phyloP scores from a whole-genome alignment of 345 rosid genomes.

The Leavenworthia alabamica region DNA sequence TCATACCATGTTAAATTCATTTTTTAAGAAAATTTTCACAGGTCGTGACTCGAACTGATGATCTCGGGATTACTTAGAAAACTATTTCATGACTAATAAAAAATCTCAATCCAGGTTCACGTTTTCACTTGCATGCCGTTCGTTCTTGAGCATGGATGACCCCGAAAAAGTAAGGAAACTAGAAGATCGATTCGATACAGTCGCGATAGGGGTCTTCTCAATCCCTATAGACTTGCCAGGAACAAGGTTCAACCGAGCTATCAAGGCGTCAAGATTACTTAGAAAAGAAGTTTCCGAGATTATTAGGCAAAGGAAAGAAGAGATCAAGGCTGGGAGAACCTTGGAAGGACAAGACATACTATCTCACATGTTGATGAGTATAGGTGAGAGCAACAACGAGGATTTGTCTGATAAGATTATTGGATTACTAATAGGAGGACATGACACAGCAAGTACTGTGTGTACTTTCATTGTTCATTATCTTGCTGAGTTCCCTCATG shows the following conservation, averaged over 20 bases:
- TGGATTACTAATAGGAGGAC: conserved; percentile 33
- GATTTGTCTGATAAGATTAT: conserved; percentile 30
- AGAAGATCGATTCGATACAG: neutral
- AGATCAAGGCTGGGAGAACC: conserved; percentile 3
- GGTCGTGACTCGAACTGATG: too few species aligned
- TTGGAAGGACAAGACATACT: conserved; percentile 20
- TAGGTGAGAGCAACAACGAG: conserved; percentile 18
- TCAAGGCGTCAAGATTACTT: conserved; percentile 17
- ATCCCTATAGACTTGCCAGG: conserved; percentile 32
- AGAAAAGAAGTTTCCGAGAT: conserved; percentile 21
- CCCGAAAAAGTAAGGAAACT: conserved; percentile 8
- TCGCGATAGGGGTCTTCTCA: conserved; percentile 16
- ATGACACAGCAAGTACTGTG: conserved; percentile 33
- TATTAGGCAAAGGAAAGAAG: conserved; percentile 16
- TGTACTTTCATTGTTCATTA: conserved; percentile 30
- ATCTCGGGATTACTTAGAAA: neutral
- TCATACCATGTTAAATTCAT: too few species aligned
- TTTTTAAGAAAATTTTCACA: too few species aligned
- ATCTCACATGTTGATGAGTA: conserved; percentile 19
- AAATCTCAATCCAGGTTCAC: conserved; percentile 16
- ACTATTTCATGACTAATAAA: neutral
- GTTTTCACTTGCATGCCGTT: conserved; percentile 35
- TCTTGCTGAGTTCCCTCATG: conserved; percentile 32
- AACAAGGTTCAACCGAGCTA: conserved; percentile 26
- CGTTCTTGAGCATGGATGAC: conserved; percentile 35